Evolutionary conservation across 2,329 filamentous ascomycete species (phyloP).

Genomic region (Trichoderma sp.): DNA sequence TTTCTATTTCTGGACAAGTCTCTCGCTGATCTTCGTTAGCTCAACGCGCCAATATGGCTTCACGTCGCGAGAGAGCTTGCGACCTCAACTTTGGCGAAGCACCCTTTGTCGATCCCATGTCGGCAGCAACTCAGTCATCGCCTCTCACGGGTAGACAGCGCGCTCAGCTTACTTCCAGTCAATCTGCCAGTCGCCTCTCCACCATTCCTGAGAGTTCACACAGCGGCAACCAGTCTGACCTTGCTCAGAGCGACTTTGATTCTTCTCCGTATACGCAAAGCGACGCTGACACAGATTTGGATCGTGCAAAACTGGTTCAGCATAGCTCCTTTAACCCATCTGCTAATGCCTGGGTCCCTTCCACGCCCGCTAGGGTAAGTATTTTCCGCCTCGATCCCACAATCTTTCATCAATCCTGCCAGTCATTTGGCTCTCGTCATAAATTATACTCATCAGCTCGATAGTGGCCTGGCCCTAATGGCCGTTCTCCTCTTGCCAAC

Average conservation of each 20-base stretch:
- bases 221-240: not conserved
- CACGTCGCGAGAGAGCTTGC: not conserved
- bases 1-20: too few species aligned
- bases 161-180: not conserved
- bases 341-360: constrained; percentile 12
- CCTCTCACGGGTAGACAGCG: not conserved
- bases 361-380: not conserved
- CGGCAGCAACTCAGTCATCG: not conserved
- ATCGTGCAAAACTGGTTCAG: not conserved
- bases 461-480: not conserved
- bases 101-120: not conserved
- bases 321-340: constrained; percentile 26
- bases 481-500: not conserved
- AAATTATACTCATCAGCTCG: not conserved
- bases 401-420: not conserved
- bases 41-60: constrained; percentile 9
- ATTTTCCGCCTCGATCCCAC: too few species aligned
- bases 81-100: constrained; percentile 16
- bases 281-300: not conserved
- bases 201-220: not conserved
- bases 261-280: not conserved
- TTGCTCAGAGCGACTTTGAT: not conserved
- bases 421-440: not conserved
- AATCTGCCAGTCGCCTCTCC: not conserved
- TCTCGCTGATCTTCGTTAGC: not conserved